Base-by-base conservation (phyloP, 2,329 filamentous ascomycete genomes). In the Neofusicoccum ribis region DNA sequence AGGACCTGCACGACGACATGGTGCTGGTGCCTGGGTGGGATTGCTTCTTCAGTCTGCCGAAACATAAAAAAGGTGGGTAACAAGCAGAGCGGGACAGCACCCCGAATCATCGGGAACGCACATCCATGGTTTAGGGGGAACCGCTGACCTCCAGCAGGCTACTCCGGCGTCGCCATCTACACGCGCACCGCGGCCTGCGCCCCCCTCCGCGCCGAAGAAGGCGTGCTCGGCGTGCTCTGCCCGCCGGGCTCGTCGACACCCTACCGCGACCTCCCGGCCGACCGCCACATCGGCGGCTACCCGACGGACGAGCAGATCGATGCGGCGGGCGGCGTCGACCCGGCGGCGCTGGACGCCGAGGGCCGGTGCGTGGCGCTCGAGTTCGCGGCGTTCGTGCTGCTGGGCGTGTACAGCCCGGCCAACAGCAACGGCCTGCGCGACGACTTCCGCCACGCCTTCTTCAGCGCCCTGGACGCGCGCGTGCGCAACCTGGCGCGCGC, bases 1-100 rank as follows among this genome's bases (percentile, higher is more conserved):
- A 97, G 75, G 93, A 97, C 70, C 82, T 99, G 1, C 85, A 84
- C 46, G 95, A 98, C 83, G 95, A 98, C 71, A 98, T 98, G 92
- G 93, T 98, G 9, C 82, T 98, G 39, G 88, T 98, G 0, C 88
- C 91, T 0, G 95, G 95, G 12, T 99, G 94, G 94, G 95, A 99
- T 75, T 93, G 93, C 69, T 97, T 90, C 79, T 97, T 97, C 79
- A 97, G 93, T 75, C 82, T 99, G 27, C 95, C 95, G 0, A 92
- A 89, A 74, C 85, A 96, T 74, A 98, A 98, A 77, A 98, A 97
- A 83, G 94, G 92, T 90, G 79, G 34, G 36, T 43, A 27, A 17
- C 23, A 14, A 15, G 31, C n/a, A 7, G 46, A 14, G 69, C 64
- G 23, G 11, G 46, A n/a, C 5, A 15, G 12, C 14, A 49, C 27